phyloP scores from a whole-genome alignment of 257 asterid genomes.

The Verbena officinalis region DNA sequence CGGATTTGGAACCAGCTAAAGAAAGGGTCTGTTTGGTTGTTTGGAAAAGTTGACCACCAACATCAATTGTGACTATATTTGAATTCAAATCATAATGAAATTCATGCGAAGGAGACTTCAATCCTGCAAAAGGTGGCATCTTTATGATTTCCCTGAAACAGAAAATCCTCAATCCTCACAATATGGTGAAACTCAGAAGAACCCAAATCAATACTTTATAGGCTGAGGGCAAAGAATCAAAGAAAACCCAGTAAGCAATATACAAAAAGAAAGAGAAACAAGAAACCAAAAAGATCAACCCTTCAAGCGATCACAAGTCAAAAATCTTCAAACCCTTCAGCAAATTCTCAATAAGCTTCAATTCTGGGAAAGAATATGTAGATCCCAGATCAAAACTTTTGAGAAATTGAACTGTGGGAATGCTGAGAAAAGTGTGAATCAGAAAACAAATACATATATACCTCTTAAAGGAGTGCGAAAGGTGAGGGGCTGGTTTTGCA shows the following conservation, averaged over 20 bases:
- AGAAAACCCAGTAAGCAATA: not conserved
- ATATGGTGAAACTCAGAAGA: not conserved
- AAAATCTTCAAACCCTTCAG: conserved; percentile 29
- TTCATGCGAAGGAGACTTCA: conserved; percentile 36
- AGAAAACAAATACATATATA: not conserved
- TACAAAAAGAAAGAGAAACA: not conserved
- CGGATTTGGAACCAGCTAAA: conserved; percentile 70
- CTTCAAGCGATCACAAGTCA: conserved; percentile 15
- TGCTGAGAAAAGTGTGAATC: not conserved
- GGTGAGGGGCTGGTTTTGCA: conserved; percentile 16
- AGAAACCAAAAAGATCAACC: not conserved
- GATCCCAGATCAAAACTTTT: not conserved
- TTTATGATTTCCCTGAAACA: conserved; percentile 23
- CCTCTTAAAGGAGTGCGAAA: not conserved
- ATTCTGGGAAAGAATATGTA: not conserved
- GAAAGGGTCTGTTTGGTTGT: conserved; percentile 85
- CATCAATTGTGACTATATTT: conserved; percentile 73
- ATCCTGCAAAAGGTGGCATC: conserved; percentile 74
- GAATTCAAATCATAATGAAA: conserved; percentile 44
- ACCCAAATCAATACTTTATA: conserved; percentile 2
- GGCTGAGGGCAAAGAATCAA: conserved; percentile 1
- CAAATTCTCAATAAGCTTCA: not conserved
- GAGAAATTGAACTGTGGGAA: not conserved
- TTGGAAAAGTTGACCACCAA: conserved; percentile 91
- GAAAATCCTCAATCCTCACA: conserved; percentile 12